phyloP scores from a whole-genome alignment of 495 filamentous ascomycete species.

The Penicillium diatomitis region DNA sequence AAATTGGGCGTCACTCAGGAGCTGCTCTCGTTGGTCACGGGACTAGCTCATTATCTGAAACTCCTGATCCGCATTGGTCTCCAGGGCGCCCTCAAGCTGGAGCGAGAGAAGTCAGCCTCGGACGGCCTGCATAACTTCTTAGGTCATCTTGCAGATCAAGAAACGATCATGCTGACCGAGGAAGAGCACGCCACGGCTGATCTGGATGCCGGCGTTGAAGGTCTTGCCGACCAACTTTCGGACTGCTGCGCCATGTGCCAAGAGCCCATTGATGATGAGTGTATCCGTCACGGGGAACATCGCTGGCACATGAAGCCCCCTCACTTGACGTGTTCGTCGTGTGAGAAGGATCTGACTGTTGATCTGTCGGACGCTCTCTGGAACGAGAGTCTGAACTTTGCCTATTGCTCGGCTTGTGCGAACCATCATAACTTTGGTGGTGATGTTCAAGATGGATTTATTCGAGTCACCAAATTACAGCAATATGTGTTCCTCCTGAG shows the following conservation, averaged over 20 bases:
- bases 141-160: conserved; percentile 65
- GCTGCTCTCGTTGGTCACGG: conserved; percentile 87
- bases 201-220: conserved; percentile 60
- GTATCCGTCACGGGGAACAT: conserved; percentile 57
- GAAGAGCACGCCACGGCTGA: conserved; percentile 65
- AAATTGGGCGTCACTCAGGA: conserved; percentile 96
- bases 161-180: conserved; percentile 48
- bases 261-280: conserved; percentile 90
- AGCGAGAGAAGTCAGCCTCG: conserved; percentile 65
- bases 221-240: conserved; percentile 66
- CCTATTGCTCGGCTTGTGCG: conserved; percentile 64
- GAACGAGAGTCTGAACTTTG: conserved; percentile 51
- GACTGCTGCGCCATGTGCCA: conserved; percentile 75
- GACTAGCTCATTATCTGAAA: conserved; percentile 95
- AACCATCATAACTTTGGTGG: conserved; percentile 31
- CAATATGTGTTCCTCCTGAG: conserved; percentile 90
- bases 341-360: conserved; percentile 60
- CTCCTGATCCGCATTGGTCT: conserved; percentile 94
- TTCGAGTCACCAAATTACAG: conserved; percentile 67
- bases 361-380: conserved; percentile 56
- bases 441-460: conserved; percentile 47
- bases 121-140: conserved; percentile 76
- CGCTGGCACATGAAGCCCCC: conserved; percentile 66
- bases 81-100: conserved; percentile 84
- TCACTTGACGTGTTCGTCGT: conserved; percentile 70